Percentiles rank a stretch among this genome's conserved stretches.
Conservation (phyloP, 139 green algal species). For the Chlorella sp. region DNA sequence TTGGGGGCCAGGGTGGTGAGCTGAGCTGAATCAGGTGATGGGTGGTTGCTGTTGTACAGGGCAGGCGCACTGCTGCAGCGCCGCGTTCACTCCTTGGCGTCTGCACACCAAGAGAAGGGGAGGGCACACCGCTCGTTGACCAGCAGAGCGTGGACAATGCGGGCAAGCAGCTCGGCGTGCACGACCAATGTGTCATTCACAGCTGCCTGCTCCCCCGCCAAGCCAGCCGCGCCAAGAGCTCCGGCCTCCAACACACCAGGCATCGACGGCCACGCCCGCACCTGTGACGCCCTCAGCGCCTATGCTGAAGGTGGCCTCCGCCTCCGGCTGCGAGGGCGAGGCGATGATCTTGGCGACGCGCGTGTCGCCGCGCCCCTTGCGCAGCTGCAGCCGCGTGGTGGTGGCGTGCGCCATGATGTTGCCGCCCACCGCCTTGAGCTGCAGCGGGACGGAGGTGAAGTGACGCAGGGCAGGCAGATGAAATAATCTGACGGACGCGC, state of each 20-base stretch:
- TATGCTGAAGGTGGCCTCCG: constrained; percentile 94
- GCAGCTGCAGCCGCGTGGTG: constrained; percentile 93
- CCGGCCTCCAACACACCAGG: not conserved
- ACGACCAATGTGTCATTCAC: too few species aligned
- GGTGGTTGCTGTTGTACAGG: not conserved
- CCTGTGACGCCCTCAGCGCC: constrained; percentile 72
- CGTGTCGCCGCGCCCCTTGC: constrained; percentile 93
- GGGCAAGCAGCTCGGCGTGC: too few species aligned
- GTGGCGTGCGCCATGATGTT: constrained; percentile 99
- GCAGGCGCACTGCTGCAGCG: not conserved
- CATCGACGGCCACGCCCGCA: not conserved
- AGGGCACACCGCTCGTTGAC: not conserved
- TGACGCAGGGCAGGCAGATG: too few species aligned
- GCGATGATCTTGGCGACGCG: constrained; percentile 84
- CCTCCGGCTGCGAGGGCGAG: constrained; percentile 91
- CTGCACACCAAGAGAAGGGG: constrained; percentile 23
- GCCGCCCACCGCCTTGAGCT: constrained; percentile 97
- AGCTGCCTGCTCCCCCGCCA: too few species aligned
- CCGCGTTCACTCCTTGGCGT: constrained; percentile 83
- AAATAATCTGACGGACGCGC: too few species aligned
- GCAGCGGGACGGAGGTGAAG: not conserved
- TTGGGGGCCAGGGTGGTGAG: too few species aligned
- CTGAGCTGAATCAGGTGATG: too few species aligned
- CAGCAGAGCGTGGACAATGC: not conserved
- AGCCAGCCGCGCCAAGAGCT: not conserved